Evolutionary conservation across 208 protist genomes (phyloP), one percentile per base, ranked within the genome.

Genomic region (Herpetomonas tarakana): DNA sequence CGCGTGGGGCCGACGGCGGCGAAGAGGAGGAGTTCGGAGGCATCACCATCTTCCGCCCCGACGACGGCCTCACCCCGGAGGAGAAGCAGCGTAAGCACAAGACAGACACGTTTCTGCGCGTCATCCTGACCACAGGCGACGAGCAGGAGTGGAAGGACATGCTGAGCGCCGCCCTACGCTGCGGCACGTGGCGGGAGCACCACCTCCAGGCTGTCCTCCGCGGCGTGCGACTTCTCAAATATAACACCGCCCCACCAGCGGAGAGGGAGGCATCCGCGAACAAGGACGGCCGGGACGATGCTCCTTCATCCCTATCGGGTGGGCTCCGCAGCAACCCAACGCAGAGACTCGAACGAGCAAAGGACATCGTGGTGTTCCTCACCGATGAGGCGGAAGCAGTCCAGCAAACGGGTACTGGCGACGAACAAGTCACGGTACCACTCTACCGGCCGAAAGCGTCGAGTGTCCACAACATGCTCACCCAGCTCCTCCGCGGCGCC

Each of bases 61-160:
- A 51, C 21, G 1, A n/a, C n/a, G n/a, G n/a, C n/a, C n/a, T 51
- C 7, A 46, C 62, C n/a, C 39, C 55, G 16, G 64, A 56, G 27
- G 52, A 38, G 2, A 54, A 52, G 22, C 58, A 70, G 52, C 60
- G 67, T 12, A 21, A 18, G 9, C 52, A 27, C 24, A 68, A 71
- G n/a, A 80, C 74, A 12, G 61, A 75, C 2, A 27, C 64, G 21
- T 87, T 81, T 46, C 12, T 89, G 19, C 65, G 56, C 41, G 54
- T 72, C 24, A 25, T 89, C 27, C 72, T 85, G 41, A 84, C 74
- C 1, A 78, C 74, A 1, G 31, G 60, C 6, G 70, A 71, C 12
- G 66, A 73, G 25, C 82, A 89, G 60, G 68, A 83, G 58, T 85
- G 78, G 78, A 57, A 56, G 16, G 82, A 89, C 57, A 83, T 89